Evolutionary conservation across 257 asterid species (phyloP).

Genomic region (Solanum tacnaense): DNA sequence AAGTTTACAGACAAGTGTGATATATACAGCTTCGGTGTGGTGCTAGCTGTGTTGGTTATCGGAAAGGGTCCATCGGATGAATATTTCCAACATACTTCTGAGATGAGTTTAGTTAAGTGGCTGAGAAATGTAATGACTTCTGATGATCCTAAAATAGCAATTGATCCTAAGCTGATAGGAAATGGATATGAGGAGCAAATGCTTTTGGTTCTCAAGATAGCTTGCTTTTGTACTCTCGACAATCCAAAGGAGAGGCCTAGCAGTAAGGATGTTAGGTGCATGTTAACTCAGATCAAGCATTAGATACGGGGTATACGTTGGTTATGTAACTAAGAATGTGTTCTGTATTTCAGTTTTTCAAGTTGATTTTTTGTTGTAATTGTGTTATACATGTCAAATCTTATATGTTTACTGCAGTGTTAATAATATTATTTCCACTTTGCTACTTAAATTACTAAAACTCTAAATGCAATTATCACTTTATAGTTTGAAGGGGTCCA

Average conservation of each 20-base stretch:
- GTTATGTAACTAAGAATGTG: background rate
- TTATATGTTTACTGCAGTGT: background rate
- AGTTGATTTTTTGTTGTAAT: background rate
- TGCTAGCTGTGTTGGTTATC: background rate
- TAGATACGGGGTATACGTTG: background rate
- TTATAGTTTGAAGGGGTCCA: background rate
- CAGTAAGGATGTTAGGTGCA: constrained; percentile 16
- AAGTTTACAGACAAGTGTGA: background rate
- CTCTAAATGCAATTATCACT: background rate
- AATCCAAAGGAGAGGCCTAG: background rate
- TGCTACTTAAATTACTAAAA: background rate
- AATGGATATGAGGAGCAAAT: background rate
- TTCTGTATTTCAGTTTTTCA: background rate
- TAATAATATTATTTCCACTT: background rate
- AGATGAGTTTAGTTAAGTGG: background rate
- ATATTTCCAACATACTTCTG: background rate
- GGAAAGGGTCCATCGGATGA: background rate
- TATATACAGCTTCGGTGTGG: background rate
- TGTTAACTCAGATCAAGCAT: constrained; percentile 70
- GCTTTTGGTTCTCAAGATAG: background rate
- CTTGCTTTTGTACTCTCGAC: background rate
- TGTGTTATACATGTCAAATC: background rate
- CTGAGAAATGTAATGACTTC: background rate
- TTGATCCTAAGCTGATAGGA: background rate
- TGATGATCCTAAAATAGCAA: background rate